Conservation (phyloP, 176 grass and related monocot species). For the Saccharum officinarum region DNA sequence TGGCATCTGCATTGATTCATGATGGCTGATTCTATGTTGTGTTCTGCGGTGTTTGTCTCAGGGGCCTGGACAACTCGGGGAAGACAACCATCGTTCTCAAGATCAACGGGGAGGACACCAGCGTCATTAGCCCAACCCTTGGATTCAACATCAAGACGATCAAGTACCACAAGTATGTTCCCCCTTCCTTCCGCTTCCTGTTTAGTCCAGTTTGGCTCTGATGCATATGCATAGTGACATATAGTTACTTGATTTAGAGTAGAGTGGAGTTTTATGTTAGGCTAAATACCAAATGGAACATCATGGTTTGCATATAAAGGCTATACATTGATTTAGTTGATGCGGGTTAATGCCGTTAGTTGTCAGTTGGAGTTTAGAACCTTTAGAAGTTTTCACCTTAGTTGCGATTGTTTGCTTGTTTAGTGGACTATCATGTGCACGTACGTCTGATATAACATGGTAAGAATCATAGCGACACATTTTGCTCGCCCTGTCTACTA, state of each 20-base stretch:
- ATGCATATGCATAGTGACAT: background rate
- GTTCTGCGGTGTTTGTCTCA: constrained; percentile 22
- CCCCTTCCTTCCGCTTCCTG: background rate
- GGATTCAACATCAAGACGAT: constrained; percentile 98
- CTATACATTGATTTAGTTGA: background rate
- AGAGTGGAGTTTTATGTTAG: background rate
- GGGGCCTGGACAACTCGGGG: constrained; percentile 82
- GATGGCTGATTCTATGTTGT: background rate
- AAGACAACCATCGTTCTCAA: constrained; percentile 92
- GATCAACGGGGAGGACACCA: constrained; percentile 89
- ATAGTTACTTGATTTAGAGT: background rate
- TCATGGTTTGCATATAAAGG: background rate
- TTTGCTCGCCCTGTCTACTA: background rate
- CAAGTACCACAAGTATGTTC: constrained; percentile 77
- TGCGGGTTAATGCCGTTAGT: background rate
- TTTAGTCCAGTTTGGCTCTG: background rate
- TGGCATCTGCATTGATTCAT: background rate
- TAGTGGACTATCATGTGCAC: background rate
- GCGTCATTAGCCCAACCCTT: constrained; percentile 88
- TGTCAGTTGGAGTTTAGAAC: background rate
- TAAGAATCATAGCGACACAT: background rate
- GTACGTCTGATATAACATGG: background rate
- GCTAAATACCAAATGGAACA: background rate
- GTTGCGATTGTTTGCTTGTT: background rate
- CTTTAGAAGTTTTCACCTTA: background rate